phyloP scores from a whole-genome alignment of 352 stramenopile genomes.

The Nothophytophthora sp. region DNA sequence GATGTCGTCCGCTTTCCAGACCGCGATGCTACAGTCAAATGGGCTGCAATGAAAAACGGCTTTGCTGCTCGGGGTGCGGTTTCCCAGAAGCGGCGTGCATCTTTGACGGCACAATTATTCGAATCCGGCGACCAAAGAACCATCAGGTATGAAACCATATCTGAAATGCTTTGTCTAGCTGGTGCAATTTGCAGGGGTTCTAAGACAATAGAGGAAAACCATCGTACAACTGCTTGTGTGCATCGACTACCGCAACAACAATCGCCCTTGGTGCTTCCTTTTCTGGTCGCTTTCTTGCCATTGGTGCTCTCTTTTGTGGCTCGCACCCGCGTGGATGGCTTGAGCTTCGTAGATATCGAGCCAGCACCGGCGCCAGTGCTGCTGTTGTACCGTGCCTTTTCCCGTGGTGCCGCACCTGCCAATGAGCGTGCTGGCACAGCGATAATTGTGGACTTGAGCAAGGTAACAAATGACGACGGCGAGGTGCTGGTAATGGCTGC shows the following conservation, averaged over 20 bases:
- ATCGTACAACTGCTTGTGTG: constrained; percentile 7
- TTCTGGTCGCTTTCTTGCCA: too few relatives aligned
- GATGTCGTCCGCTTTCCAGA: constrained; percentile 6
- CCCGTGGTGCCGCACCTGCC: too few relatives aligned
- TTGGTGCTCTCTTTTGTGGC: too few relatives aligned
- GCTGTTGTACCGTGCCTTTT: too few relatives aligned
- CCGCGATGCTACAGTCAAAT: constrained; percentile 1
- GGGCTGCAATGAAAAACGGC: constrained; percentile 1
- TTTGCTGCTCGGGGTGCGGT: not conserved
- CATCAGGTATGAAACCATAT: not conserved
- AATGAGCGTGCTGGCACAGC: too few relatives aligned
- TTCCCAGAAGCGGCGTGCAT: constrained; percentile 17
- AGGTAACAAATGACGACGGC: too few relatives aligned
- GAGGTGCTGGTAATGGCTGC: too few relatives aligned
- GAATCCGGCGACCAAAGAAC: not conserved
- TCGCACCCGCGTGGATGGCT: too few relatives aligned
- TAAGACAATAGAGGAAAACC: constrained; percentile 20
- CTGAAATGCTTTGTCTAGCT: not conserved
- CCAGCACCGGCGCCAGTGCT: too few relatives aligned
- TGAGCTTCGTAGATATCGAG: too few relatives aligned
- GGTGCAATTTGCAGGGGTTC: constrained; percentile 1
- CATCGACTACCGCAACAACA: constrained; percentile 12
- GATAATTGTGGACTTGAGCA: too few relatives aligned
- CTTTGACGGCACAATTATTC: constrained; percentile 11
- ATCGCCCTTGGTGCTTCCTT: too few relatives aligned